Conservation (phyloP, 768 basidiomycete genomes). For the Calocera viscosa region DNA sequence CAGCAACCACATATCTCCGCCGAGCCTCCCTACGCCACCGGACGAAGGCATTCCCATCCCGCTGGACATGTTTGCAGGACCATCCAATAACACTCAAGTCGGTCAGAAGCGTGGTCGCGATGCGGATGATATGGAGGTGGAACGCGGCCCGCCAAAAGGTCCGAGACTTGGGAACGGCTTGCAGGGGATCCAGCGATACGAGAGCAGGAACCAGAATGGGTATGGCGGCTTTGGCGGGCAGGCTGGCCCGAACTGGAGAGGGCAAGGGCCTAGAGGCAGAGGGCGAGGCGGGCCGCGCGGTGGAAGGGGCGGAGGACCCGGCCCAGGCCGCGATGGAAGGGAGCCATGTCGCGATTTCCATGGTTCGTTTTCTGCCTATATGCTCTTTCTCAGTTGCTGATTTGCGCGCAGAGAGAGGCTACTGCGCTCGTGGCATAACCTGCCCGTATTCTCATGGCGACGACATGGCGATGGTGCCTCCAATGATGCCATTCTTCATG, state of each 20-base stretch:
- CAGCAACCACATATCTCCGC: slow-evolving; percentile 27
- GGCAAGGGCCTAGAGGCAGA: slow-evolving; percentile 20
- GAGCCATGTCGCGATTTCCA: slow-evolving; percentile 87
- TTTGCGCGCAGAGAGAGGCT: slow-evolving; percentile 59
- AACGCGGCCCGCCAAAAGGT: slow-evolving; percentile 43
- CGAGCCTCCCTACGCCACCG: slow-evolving; percentile 29
- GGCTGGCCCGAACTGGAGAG: slow-evolving; percentile 23
- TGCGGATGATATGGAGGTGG: slow-evolving; percentile 46
- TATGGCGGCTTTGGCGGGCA: slow-evolving; percentile 26
- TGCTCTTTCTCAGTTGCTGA: slow-evolving; percentile 7
- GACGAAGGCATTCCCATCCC: slow-evolving; percentile 62
- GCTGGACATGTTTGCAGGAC: slow-evolving; percentile 42
- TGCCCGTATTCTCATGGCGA: slow-evolving; percentile 93
- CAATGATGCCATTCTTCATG: slow-evolving; percentile 31
- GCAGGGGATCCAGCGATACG: slow-evolving; percentile 48
- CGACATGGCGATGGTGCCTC: slow-evolving; percentile 36
- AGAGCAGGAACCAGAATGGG: slow-evolving; percentile 28
- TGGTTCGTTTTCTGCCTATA: slow-evolving; percentile 44
- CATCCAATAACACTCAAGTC: slow-evolving; percentile 35
- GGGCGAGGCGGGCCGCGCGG: slow-evolving; percentile 19
- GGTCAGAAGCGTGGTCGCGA: slow-evolving; percentile 53
- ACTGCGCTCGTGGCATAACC: slow-evolving; percentile 72
- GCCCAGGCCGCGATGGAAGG: slow-evolving; percentile 59
- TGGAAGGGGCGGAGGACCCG: slow-evolving; percentile 29
- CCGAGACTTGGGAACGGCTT: slow-evolving; percentile 52